Conservation (phyloP, 352 stramenopile species). For the Thalassiosira oceanica region DNA sequence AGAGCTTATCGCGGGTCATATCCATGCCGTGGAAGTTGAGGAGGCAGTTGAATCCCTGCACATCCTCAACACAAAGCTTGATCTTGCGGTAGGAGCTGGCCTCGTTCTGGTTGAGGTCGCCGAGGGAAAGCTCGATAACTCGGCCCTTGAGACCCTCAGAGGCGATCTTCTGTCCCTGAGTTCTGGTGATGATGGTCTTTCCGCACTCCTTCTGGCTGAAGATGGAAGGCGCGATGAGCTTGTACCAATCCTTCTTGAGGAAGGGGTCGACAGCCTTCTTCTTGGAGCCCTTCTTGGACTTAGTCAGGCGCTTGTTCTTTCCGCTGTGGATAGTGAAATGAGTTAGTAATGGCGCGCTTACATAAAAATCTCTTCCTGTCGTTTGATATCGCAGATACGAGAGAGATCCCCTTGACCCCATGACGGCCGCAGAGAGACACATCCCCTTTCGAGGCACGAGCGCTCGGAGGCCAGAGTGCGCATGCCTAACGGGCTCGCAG, state of each 20-base stretch:
- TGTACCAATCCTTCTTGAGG: constrained; percentile 97
- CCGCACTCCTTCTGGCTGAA: constrained; percentile 96
- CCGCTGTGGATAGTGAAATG: no score
- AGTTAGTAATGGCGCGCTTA: no score
- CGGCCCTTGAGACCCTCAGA: constrained; percentile 97
- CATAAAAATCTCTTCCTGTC: no score
- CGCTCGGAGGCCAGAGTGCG: constrained; percentile 28
- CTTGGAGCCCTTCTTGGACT: constrained; percentile 82
- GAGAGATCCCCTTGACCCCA: no score
- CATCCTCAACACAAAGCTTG: constrained; percentile 97
- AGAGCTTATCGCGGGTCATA: constrained; percentile 98
- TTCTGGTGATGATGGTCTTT: constrained; percentile 99
- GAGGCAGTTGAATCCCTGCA: constrained; percentile 90
- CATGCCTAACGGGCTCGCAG: no score
- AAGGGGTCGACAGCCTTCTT: constrained; percentile 95
- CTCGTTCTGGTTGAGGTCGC: constrained; percentile 98
- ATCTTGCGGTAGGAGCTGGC: constrained; percentile 98
- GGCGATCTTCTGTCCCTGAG: constrained; percentile 94
- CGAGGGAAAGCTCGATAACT: constrained; percentile 98
- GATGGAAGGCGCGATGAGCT: constrained; percentile 97
- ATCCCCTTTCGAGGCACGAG: no score
- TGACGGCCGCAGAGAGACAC: no score
- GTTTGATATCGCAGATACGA: no score
- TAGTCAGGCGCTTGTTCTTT: constrained; percentile 85
- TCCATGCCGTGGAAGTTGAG: constrained; percentile 92